Evolutionary conservation across 371 early-diverging fungal genomes (phyloP).

Genomic region (Apophysomyces elegans): DNA sequence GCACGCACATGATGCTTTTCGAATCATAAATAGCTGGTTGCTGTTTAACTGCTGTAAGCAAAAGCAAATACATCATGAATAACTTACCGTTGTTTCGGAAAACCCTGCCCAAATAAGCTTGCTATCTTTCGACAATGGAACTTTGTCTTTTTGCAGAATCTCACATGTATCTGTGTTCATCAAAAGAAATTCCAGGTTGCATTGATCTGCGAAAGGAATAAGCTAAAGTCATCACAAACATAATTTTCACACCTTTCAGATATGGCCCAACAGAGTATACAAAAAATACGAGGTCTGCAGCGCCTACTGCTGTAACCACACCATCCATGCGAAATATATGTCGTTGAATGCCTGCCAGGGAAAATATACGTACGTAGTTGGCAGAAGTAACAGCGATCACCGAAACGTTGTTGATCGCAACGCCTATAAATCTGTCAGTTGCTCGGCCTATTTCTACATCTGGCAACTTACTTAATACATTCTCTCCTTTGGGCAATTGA

Average conservation of each 20-base stretch:
- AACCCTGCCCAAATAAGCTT: constrained; percentile 86
- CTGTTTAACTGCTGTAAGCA: constrained; percentile 21
- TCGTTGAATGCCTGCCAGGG: constrained; percentile 77
- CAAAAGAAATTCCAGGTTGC: constrained; percentile 72
- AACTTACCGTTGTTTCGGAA: constrained; percentile 70
- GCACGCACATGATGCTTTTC: constrained; percentile 62
- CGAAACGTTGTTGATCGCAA: constrained; percentile 74
- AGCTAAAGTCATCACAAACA: background rate
- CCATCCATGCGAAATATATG: constrained; percentile 69
- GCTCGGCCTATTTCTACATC: background rate
- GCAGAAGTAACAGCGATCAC: constrained; percentile 77
- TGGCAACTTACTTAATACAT: constrained; percentile 48
- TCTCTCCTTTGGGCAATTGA: constrained; percentile 68
- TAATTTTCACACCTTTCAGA: constrained; percentile 33
- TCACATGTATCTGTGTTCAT: constrained; percentile 65
- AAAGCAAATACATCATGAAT: background rate
- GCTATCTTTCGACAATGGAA: constrained; percentile 70
- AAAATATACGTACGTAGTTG: constrained; percentile 78
- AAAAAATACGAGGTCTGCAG: constrained; percentile 43
- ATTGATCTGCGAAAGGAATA: constrained; percentile 38
- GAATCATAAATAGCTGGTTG: constrained; percentile 75
- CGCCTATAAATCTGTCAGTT: constrained; percentile 38
- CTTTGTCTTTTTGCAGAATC: constrained; percentile 60
- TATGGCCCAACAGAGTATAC: constrained; percentile 32
- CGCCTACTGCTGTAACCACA: constrained; percentile 67